phyloP scores from a whole-genome alignment of 2,329 filamentous ascomycete genomes.

The Ascochyta rabiei region DNA sequence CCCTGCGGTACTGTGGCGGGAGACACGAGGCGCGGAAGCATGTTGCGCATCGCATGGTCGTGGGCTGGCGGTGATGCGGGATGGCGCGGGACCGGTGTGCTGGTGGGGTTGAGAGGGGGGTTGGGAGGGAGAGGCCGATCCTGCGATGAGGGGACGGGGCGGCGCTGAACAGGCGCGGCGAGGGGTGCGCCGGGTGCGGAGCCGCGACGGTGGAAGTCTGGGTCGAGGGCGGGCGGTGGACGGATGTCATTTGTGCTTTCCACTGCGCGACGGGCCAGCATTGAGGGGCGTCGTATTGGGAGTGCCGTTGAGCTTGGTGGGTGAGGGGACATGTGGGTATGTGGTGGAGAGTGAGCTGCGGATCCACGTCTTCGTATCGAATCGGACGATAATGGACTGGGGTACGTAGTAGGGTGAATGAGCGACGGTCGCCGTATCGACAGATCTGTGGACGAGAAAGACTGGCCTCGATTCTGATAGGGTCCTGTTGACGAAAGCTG shows the following conservation, averaged over 20 bases:
- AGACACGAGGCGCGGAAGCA: conserved; percentile 22
- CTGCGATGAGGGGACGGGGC: conserved; percentile 2
- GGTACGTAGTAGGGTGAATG: conserved; percentile 44
- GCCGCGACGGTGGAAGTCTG: conserved; percentile 26
- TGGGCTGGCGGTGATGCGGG: not conserved
- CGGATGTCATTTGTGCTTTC: conserved; percentile 31
- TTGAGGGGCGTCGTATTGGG: conserved; percentile 18
- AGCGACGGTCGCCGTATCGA: conserved; percentile 36
- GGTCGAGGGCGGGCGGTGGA: conserved; percentile 26
- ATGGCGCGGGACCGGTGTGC: conserved; percentile 2
- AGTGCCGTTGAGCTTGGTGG: not conserved
- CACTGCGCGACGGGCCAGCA: conserved; percentile 21
- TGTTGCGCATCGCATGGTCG: conserved; percentile 1
- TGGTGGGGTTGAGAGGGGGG: conserved; percentile 7
- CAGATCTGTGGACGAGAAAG: conserved; percentile 35
- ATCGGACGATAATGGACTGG: conserved; percentile 31
- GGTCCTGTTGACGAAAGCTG: conserved; percentile 25
- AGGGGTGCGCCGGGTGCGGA: conserved; percentile 26
- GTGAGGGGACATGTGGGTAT: conserved; percentile 7
- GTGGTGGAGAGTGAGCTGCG: conserved; percentile 19
- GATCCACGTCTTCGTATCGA: conserved; percentile 36
- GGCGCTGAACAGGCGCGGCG: conserved; percentile 7
- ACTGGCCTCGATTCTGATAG: conserved; percentile 27
- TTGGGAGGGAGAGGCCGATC: conserved; percentile 10
- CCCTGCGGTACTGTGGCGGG: conserved; percentile 6